A percentile compares a stretch with the other conserved stretches of the same genome.
Evolutionary conservation across 2,329 filamentous ascomycete genomes (phyloP).

Genomic region (Immersiporthe knoxdaviesiana): DNA sequence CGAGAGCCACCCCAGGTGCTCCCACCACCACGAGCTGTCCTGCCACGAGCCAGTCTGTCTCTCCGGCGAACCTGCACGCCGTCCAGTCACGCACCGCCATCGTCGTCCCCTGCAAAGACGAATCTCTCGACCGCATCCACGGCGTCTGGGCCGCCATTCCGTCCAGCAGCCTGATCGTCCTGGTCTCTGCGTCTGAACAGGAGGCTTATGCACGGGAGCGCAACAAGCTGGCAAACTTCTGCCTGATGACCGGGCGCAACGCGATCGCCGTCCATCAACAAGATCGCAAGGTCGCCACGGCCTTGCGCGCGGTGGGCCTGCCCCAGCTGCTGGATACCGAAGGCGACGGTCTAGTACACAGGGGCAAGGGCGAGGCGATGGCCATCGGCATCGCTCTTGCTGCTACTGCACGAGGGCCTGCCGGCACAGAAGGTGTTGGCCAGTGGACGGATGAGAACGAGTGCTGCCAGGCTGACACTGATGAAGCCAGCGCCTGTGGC

Average conservation of each 20-base stretch:
- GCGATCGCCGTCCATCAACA: constrained; percentile 38
- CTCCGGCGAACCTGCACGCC: constrained; percentile 14
- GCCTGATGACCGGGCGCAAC: constrained; percentile 29
- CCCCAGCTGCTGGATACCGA: constrained; percentile 34
- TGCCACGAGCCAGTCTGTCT: constrained; percentile 15
- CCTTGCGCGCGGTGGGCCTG: constrained; percentile 34
- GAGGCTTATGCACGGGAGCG: constrained; percentile 34
- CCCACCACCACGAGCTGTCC: not conserved
- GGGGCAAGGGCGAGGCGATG: constrained; percentile 42
- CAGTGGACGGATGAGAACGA: not conserved
- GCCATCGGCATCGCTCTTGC: constrained; percentile 39
- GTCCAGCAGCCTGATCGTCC: constrained; percentile 35
- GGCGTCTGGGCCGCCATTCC: constrained; percentile 39
- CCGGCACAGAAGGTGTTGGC: not conserved
- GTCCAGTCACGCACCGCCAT: constrained; percentile 35
- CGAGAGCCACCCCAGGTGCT: not conserved
- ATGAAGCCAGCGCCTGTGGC: no score
- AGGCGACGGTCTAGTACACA: constrained; percentile 35
- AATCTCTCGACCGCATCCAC: constrained; percentile 34
- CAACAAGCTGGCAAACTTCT: constrained; percentile 32
- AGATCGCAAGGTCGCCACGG: constrained; percentile 34
- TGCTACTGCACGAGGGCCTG: constrained; percentile 28
- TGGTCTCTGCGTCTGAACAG: constrained; percentile 38
- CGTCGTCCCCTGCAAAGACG: constrained; percentile 40
- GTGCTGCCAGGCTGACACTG: no score